Conservation (phyloP, 306 rosid genomes). For the Prunus mira region DNA sequence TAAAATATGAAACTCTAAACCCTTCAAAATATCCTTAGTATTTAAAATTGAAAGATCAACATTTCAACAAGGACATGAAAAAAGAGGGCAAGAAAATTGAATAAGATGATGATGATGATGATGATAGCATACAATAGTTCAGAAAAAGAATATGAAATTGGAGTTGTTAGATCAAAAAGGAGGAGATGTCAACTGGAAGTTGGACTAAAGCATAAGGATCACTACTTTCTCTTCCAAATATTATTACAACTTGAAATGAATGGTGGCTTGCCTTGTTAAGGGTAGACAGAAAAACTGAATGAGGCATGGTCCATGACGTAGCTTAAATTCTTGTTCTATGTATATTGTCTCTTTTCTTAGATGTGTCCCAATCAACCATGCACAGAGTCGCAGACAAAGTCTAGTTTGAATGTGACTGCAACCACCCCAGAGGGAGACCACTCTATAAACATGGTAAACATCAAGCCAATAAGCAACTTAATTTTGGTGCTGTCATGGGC, state of each 20-base stretch:
- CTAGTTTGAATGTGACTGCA: slow-evolving; percentile 23
- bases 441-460: slow-evolving; percentile 19
- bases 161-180: too few relatives aligned
- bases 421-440: slow-evolving; percentile 41
- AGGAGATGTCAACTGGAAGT: too few relatives aligned
- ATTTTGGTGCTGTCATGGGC: slow-evolving; percentile 23
- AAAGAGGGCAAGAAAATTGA: neutral
- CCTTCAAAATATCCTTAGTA: too few relatives aligned
- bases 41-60: too few relatives aligned
- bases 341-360: neutral
- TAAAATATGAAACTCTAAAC: neutral
- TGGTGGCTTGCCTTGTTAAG: neutral
- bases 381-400: slow-evolving; percentile 29
- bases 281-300: neutral
- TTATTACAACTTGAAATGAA: too few relatives aligned
- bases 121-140: too few relatives aligned
- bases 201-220: too few relatives aligned
- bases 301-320: neutral
- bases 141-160: too few relatives aligned
- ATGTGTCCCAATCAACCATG: slow-evolving; percentile 1
- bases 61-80: too few relatives aligned
- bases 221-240: too few relatives aligned
- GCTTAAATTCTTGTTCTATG: neutral
- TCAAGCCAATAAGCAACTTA: slow-evolving; percentile 18
- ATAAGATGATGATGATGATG: neutral